These are phyloP conservation scores for Aureococcus anophagefferens DNA, from an alignment of 108 stramenopile genomes.

Conservation along the genomic window DNA sequence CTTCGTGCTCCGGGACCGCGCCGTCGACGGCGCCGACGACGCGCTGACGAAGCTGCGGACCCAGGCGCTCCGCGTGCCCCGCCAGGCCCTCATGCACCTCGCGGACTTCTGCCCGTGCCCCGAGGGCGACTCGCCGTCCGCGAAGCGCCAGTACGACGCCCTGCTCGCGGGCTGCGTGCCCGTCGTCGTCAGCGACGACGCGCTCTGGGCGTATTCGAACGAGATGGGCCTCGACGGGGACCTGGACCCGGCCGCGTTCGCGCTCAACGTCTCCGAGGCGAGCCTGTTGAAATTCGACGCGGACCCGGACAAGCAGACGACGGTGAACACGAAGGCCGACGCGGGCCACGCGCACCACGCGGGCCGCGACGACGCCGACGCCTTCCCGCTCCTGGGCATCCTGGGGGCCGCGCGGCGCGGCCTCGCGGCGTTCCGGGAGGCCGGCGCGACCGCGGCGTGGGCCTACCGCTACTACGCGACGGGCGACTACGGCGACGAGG, in stretches of 20 bases:
- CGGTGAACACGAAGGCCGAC: no score
- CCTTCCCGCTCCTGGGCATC: background rate
- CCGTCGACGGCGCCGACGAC: background rate
- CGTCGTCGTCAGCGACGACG: constrained; percentile 33
- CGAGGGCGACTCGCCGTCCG: constrained; percentile 45
- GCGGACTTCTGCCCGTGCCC: constrained; percentile 17
- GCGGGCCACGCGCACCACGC: no score
- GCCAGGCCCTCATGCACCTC: background rate
- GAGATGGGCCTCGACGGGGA: no score
- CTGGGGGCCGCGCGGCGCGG: background rate
- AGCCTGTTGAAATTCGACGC: background rate
- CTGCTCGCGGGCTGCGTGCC: constrained; percentile 47
- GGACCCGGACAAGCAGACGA: no score
- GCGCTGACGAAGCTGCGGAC: no score
- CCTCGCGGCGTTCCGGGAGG: background rate
- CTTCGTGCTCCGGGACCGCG: background rate
- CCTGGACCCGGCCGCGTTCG: background rate
- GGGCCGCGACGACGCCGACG: no score
- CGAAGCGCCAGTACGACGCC: constrained; percentile 54
- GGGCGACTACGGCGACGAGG: background rate
- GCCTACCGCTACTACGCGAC: background rate
- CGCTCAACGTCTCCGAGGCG: background rate
- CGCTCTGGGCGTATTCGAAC: background rate
- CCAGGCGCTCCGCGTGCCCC: background rate
- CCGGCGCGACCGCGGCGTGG: background rate